These are phyloP conservation scores for Leonotis leonurus DNA, from an alignment of 257 asterid genomes.

Conservation along the genomic window DNA sequence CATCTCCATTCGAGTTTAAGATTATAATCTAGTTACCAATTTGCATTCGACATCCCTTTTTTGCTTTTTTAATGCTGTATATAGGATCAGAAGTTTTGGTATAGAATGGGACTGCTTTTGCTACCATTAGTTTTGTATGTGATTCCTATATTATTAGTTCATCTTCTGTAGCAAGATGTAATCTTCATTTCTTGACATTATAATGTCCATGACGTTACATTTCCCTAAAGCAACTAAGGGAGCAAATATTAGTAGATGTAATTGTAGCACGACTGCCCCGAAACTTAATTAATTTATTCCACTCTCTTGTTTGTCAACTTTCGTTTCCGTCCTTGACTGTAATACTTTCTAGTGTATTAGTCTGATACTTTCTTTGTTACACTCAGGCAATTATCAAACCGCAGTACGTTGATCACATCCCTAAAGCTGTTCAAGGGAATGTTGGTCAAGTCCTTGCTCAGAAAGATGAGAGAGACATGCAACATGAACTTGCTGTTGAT, in stretches of 20 bases:
- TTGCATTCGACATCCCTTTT: background rate
- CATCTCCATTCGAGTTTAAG: background rate
- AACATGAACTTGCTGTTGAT: slow-evolving; percentile 61
- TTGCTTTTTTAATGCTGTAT: background rate
- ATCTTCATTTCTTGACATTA: background rate
- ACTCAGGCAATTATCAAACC: slow-evolving; percentile 92
- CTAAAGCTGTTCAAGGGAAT: slow-evolving; percentile 97
- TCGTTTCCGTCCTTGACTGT: background rate
- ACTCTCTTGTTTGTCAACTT: background rate
- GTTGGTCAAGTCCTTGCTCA: slow-evolving; percentile 96
- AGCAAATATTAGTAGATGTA: background rate
- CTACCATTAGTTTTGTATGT: background rate
- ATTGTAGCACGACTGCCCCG: background rate
- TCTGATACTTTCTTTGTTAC: background rate
- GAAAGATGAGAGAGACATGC: slow-evolving; percentile 87
- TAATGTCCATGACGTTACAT: background rate
- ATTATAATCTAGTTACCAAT: background rate
- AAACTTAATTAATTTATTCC: background rate
- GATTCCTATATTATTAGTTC: background rate
- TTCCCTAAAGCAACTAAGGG: background rate
- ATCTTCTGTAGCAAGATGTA: background rate
- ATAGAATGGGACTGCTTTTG: background rate
- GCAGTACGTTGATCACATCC: slow-evolving; percentile 96
- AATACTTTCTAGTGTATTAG: background rate
- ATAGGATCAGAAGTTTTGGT: background rate